Percentiles rank a stretch among this genome's conserved stretches.
These are phyloP conservation scores for Laetiporus sulphureus DNA, from an alignment of 1,284 basidiomycete species.

Conservation along the genomic window DNA sequence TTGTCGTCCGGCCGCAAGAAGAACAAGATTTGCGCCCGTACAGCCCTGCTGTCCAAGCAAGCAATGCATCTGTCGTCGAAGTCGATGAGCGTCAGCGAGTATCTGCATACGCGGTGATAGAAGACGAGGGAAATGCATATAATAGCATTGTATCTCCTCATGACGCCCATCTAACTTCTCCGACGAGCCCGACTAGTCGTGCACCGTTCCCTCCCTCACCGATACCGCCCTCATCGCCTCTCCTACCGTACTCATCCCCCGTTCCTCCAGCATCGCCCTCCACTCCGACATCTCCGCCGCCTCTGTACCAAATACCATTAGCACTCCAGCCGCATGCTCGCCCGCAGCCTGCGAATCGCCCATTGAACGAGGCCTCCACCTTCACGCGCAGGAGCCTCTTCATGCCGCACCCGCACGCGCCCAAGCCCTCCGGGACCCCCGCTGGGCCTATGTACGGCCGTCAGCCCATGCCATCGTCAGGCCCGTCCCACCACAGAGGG, in stretches of 20 bases:
- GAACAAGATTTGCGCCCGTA: conserved; percentile 22
- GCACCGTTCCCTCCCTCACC: conserved; percentile 17
- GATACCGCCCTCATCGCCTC: conserved; percentile 4
- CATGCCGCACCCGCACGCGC: conserved; percentile 69
- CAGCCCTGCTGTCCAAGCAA: neutral
- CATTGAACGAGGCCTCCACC: too few relatives aligned
- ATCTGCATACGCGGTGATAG: conserved; percentile 26
- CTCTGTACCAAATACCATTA: conserved; percentile 44
- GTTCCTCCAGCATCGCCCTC: neutral
- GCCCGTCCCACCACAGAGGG: conserved; percentile 5
- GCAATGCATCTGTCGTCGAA: conserved; percentile 1
- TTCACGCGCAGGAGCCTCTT: conserved; percentile 54
- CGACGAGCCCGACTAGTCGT: conserved; percentile 20
- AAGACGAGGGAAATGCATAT: conserved; percentile 35
- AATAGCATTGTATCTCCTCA: neutral
- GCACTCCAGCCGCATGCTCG: conserved; percentile 71
- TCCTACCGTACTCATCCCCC: neutral
- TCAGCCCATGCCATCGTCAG: conserved; percentile 12
- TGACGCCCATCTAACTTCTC: conserved; percentile 6
- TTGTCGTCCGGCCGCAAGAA: too few relatives aligned
- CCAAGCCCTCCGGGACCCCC: conserved; percentile 40
- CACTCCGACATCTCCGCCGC: conserved; percentile 1
- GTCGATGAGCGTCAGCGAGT: conserved; percentile 5
- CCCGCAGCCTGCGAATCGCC: conserved; percentile 37
- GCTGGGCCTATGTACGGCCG: conserved; percentile 58